These are phyloP conservation scores for Colletotrichum higginsianum DNA, from an alignment of 2,329 filamentous ascomycete genomes.

Conservation along the genomic window DNA sequence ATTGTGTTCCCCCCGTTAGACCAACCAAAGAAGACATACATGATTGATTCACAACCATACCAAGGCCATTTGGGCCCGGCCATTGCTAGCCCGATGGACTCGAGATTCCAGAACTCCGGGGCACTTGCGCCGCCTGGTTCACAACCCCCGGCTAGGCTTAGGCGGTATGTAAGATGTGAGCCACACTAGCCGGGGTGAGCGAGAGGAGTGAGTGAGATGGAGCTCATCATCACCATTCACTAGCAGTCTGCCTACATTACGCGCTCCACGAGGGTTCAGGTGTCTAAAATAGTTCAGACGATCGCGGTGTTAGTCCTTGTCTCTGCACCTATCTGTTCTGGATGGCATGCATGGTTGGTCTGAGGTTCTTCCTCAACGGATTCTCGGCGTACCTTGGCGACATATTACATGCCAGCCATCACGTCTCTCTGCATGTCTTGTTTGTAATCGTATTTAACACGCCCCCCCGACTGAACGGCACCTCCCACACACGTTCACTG, in stretches of 20 bases:
- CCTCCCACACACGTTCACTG: too few species aligned
- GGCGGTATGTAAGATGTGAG: neutral
- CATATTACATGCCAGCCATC: too few species aligned
- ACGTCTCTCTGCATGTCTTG: too few species aligned
- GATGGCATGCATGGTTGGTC: too few species aligned
- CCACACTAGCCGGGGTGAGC: neutral
- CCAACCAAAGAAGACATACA: neutral
- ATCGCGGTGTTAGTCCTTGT: neutral
- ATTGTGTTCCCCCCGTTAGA: neutral
- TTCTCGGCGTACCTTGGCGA: too few species aligned
- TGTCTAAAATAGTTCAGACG: neutral
- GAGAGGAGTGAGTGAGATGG: too few species aligned
- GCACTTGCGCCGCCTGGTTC: neutral
- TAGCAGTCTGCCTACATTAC: too few species aligned
- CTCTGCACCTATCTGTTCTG: neutral
- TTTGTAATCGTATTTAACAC: too few species aligned
- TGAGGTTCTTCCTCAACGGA: too few species aligned
- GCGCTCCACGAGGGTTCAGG: neutral
- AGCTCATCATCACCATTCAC: neutral
- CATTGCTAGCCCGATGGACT: neutral
- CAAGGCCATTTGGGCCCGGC: neutral
- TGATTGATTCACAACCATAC: neutral
- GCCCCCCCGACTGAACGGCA: too few species aligned
- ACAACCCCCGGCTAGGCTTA: neutral
- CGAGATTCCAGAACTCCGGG: neutral